These are phyloP conservation scores for Solanum etuberosum DNA, from an alignment of 257 asterid genomes.

Conservation along the genomic window DNA sequence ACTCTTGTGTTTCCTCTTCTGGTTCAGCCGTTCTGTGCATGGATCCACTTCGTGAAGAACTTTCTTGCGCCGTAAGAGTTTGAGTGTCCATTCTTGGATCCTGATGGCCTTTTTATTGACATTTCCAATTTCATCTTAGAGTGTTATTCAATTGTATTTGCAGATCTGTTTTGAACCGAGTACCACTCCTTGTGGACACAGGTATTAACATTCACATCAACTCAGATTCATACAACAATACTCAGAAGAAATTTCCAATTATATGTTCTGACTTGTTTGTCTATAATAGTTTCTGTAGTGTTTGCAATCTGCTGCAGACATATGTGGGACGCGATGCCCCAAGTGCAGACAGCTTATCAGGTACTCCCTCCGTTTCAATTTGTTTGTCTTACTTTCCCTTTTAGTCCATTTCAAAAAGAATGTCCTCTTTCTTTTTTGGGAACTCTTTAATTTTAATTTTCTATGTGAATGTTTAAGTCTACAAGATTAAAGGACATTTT, in stretches of 20 bases:
- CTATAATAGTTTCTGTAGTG: slow-evolving; percentile 74
- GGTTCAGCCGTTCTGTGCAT: slow-evolving; percentile 51
- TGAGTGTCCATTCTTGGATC: background rate
- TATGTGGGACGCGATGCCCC: slow-evolving; percentile 91
- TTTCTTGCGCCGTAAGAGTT: slow-evolving; percentile 76
- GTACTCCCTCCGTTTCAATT: slow-evolving; percentile 9
- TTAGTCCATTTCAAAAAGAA: background rate
- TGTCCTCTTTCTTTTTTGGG: background rate
- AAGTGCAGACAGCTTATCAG: slow-evolving; percentile 85
- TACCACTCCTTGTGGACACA: slow-evolving; percentile 95
- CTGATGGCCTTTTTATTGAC: background rate
- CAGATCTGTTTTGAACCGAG: slow-evolving; percentile 96
- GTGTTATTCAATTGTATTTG: background rate
- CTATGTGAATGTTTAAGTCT: too few species aligned
- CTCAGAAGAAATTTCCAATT: background rate
- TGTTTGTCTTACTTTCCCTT: background rate
- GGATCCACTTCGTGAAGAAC: slow-evolving; percentile 84
- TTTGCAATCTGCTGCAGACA: slow-evolving; percentile 78
- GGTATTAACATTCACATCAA: slow-evolving; percentile 20
- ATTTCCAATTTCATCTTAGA: background rate
- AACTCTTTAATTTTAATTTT: background rate
- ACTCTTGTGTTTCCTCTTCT: slow-evolving; percentile 6
- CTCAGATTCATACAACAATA: background rate
- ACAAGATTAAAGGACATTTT: background rate
- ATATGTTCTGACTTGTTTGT: background rate